These are phyloP conservation scores for Paecilomyces sp. DNA, from an alignment of 2,329 filamentous ascomycete genomes.

Conservation along the genomic window DNA sequence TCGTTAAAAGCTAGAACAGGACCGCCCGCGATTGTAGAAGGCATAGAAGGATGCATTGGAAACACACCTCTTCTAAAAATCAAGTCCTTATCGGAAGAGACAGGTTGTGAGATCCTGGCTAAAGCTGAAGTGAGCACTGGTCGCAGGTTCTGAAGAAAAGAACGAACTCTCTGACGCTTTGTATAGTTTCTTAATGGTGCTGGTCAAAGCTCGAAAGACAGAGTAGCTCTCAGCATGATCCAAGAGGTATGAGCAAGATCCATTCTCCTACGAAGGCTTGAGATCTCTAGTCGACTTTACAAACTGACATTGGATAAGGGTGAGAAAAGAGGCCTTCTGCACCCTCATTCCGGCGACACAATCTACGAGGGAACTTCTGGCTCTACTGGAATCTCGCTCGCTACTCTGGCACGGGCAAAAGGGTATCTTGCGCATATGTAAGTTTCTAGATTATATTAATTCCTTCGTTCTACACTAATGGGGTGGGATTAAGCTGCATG, in stretches of 20 bases:
- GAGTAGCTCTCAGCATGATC: constrained; percentile 89
- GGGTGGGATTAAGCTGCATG: constrained; percentile 59
- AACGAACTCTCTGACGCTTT: constrained; percentile 7
- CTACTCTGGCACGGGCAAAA: constrained; percentile 75
- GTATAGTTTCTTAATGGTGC: constrained; percentile 82
- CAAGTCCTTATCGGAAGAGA: constrained; percentile 75
- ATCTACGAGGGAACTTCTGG: constrained; percentile 98
- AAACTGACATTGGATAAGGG: constrained; percentile 44
- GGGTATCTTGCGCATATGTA: constrained; percentile 89
- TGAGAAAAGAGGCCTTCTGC: constrained; percentile 68
- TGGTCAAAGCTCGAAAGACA: constrained; percentile 88
- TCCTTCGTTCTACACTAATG: constrained; percentile 1
- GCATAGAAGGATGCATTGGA: constrained; percentile 87
- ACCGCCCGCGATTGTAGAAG: constrained; percentile 54
- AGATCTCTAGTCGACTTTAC: neutral
- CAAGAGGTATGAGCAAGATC: constrained; percentile 39
- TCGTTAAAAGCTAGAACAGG: constrained; percentile 19
- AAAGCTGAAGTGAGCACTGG: constrained; percentile 68
- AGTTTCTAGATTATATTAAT: constrained; percentile 12
- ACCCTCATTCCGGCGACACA: constrained; percentile 76
- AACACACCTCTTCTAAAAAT: constrained; percentile 86
- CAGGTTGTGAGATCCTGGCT: constrained; percentile 80
- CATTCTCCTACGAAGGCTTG: neutral
- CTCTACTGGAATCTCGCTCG: constrained; percentile 91
- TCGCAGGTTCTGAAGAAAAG: neutral